phyloP scores from a whole-genome alignment of 345 rosid species.

The Aquilaria sinensis region DNA sequence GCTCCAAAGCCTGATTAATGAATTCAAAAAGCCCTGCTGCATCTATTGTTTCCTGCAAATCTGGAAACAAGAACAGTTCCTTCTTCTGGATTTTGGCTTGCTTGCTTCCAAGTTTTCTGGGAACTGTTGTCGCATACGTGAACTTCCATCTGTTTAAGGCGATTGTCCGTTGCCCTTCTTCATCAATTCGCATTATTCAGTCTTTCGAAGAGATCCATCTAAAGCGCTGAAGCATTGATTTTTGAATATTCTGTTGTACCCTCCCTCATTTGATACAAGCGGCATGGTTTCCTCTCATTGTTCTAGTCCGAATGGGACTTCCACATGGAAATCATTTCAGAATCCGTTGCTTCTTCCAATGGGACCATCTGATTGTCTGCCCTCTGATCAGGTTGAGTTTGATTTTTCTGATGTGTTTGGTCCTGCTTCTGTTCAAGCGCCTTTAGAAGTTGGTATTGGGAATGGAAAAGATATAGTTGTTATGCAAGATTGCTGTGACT shows the following conservation, averaged over 20 bases:
- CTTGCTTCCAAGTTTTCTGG: slow-evolving; percentile 38
- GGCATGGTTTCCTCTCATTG: slow-evolving; percentile 25
- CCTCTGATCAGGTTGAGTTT: slow-evolving; percentile 37
- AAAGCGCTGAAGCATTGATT: slow-evolving; percentile 1
- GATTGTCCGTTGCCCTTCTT: slow-evolving; percentile 25
- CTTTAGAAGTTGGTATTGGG: slow-evolving; percentile 17
- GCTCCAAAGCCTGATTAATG: slow-evolving; percentile 29
- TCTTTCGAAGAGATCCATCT: slow-evolving; percentile 10
- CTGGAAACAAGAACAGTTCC: slow-evolving; percentile 43
- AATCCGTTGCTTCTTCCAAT: slow-evolving; percentile 31
- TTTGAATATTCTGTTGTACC: not conserved
- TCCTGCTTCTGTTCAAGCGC: slow-evolving; percentile 32
- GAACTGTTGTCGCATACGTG: slow-evolving; percentile 21
- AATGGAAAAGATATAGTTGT: slow-evolving; percentile 14
- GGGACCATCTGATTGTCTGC: slow-evolving; percentile 23
- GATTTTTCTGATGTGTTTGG: slow-evolving; percentile 52
- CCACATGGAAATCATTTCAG: slow-evolving; percentile 13
- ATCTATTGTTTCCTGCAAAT: slow-evolving; percentile 53
- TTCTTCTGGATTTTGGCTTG: slow-evolving; percentile 46
- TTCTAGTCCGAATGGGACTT: slow-evolving; percentile 25
- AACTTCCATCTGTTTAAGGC: slow-evolving; percentile 33
- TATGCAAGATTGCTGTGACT: slow-evolving; percentile 19
- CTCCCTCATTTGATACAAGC: slow-evolving; percentile 5
- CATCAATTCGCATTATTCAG: slow-evolving; percentile 9
- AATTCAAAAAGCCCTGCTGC: slow-evolving; percentile 43